phyloP scores from a whole-genome alignment of 2,329 filamentous ascomycete genomes.

The Trichoderma cornu-damae region DNA sequence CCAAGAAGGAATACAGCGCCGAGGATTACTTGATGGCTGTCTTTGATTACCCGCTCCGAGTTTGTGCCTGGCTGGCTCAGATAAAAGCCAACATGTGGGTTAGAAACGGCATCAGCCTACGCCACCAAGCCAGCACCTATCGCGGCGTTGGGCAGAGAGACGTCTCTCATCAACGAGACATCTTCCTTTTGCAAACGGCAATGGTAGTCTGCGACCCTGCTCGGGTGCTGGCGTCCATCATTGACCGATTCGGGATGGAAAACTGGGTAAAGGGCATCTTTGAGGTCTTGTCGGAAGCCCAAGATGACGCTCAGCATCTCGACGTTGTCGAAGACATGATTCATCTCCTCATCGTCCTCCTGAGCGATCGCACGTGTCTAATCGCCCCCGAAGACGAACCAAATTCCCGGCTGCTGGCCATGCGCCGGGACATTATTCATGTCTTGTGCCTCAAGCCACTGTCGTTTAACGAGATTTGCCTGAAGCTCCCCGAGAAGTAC shows the following conservation, averaged over 20 bases:
- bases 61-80: constrained; percentile 94
- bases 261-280: constrained; percentile 84
- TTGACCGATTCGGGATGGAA: constrained; percentile 85
- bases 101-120: constrained; percentile 89
- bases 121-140: constrained; percentile 93
- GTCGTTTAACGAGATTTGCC: constrained; percentile 86
- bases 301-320: constrained; percentile 82
- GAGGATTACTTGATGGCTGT: constrained; percentile 81
- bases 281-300: constrained; percentile 62
- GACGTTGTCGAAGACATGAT: constrained; percentile 96
- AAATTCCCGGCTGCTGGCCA: constrained; percentile 61
- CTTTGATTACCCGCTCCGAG: constrained; percentile 88
- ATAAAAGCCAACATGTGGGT: constrained; percentile 99
- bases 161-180: constrained; percentile 88
- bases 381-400: constrained; percentile 62
- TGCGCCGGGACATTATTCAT: constrained; percentile 87
- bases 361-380: constrained; percentile 83
- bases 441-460: constrained; percentile 94
- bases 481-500: constrained; percentile 80
- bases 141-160: constrained; percentile 84
- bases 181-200: constrained; percentile 88
- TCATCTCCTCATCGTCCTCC: constrained; percentile 81
- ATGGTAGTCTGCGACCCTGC: constrained; percentile 80
- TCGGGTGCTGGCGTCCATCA: constrained; percentile 78
- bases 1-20: constrained; percentile 52